These are phyloP conservation scores for Hsuehochloa calcarea DNA, from an alignment of 176 grass and related monocot genomes.

Conservation along the genomic window DNA sequence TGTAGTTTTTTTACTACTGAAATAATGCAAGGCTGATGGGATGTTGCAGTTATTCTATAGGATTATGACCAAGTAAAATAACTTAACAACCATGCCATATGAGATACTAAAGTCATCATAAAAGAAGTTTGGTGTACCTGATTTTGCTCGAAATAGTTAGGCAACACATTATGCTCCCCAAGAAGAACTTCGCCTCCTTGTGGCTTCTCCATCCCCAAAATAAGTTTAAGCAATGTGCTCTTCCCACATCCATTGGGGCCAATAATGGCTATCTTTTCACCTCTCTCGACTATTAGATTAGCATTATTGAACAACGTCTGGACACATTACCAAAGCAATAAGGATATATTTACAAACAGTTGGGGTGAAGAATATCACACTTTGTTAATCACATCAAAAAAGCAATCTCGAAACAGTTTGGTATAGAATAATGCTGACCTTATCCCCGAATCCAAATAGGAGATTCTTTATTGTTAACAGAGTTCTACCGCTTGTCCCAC, in stretches of 20 bases:
- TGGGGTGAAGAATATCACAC: neutral
- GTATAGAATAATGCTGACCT: constrained; percentile 46
- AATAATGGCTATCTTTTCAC: constrained; percentile 96
- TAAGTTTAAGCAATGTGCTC: constrained; percentile 85
- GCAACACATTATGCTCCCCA: constrained; percentile 92
- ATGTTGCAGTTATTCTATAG: neutral
- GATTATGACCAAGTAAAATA: neutral
- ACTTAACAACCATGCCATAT: neutral
- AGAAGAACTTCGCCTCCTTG: constrained; percentile 73
- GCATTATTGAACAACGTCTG: constrained; percentile 86
- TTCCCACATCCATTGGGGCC: constrained; percentile 98
- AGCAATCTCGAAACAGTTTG: constrained; percentile 2
- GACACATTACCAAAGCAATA: constrained; percentile 14
- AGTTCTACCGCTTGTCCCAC: constrained; percentile 75
- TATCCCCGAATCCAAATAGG: constrained; percentile 71
- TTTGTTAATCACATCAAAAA: neutral
- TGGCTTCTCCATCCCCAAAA: constrained; percentile 83
- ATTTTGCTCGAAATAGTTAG: constrained; percentile 99
- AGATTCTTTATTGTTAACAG: constrained; percentile 73
- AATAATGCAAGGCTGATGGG: neutral
- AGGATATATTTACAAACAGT: neutral
- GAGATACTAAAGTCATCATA: constrained; percentile 10
- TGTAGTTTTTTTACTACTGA: neutral
- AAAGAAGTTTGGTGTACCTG: constrained; percentile 51
- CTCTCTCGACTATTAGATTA: constrained; percentile 86